Percentiles rank a stretch among this genome's conserved stretches.
Evolutionary conservation across 176 grass and related monocot genomes (phyloP).

Genomic region (Hordeum vulgare): MorexV3_pseudomolecules_assembly NC_058524.1:160205240-160205739

Average conservation of each 20-base stretch:
- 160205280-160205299: neutral
- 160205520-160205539: neutral
- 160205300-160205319: neutral
- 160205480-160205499: neutral
- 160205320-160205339: neutral
- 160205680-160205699: neutral
- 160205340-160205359: neutral
- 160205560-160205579: neutral
- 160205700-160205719: no score
- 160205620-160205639: neutral
- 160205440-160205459: neutral
- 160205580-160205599: neutral
- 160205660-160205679: slow-evolving; percentile 43
- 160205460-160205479: neutral
- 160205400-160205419: neutral
- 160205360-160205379: no score
- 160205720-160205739: neutral
- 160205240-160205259: no score
- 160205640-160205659: neutral
- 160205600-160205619: no score
- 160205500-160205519: neutral
- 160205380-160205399: neutral
- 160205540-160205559: neutral
- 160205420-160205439: neutral
- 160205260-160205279: no score